phyloP scores from a whole-genome alignment of 2,329 filamentous ascomycete species.

The Alternaria viburni region DNA sequence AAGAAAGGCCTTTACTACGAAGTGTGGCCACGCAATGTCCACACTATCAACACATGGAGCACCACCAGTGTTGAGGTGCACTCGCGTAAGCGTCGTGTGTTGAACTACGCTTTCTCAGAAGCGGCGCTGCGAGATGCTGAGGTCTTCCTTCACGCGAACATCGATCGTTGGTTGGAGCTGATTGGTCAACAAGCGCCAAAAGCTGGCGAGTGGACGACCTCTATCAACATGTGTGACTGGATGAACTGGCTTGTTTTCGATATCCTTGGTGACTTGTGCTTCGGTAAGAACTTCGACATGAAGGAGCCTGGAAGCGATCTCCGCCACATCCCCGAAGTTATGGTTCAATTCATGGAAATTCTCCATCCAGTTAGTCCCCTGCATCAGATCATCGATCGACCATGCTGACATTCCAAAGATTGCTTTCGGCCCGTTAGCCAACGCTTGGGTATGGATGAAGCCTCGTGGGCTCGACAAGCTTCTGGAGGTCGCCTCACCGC shows the following conservation, averaged over 20 bases:
- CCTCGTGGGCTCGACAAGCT: conserved; percentile 29
- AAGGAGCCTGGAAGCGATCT: conserved; percentile 29
- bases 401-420: neutral
- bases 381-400: neutral
- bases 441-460: conserved; percentile 30
- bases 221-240: conserved; percentile 26
- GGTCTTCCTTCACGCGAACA: conserved; percentile 42
- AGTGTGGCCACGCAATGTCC: conserved; percentile 47
- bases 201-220: conserved; percentile 14
- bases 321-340: conserved; percentile 28
- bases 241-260: conserved; percentile 52
- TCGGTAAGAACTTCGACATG: conserved; percentile 48
- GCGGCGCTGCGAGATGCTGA: conserved; percentile 50
- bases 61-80: conserved; percentile 41
- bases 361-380: conserved; percentile 21
- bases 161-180: conserved; percentile 31
- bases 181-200: conserved; percentile 15
- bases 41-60: conserved; percentile 47
- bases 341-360: conserved; percentile 24
- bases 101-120: conserved; percentile 52
- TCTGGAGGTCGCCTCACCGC: conserved; percentile 17
- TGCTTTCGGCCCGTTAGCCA: conserved; percentile 7
- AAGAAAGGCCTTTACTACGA: conserved; percentile 54
- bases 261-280: conserved; percentile 53
- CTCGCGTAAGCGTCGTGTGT: conserved; percentile 46